phyloP scores from a whole-genome alignment of 805 yeast species.

The Yarrowia sp. region DNA sequence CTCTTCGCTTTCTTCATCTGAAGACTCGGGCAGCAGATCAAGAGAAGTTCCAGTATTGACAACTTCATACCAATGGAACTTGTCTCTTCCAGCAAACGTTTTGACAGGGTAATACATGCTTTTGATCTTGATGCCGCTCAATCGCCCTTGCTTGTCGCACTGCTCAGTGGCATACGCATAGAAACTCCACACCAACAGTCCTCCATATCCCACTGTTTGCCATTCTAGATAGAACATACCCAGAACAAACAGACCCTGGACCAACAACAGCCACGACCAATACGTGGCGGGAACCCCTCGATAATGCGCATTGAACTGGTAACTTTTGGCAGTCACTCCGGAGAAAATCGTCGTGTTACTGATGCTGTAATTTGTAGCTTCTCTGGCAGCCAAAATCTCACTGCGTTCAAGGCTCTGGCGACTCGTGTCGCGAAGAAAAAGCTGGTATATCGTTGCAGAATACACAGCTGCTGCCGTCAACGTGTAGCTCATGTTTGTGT shows the following conservation, averaged over 20 bases:
- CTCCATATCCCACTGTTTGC: slow-evolving; percentile 1
- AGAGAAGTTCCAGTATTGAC: slow-evolving; percentile 19
- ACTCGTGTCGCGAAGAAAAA: slow-evolving; percentile 1
- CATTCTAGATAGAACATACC: slow-evolving; percentile 4
- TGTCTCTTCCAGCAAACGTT: slow-evolving; percentile 27
- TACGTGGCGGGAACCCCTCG: slow-evolving; percentile 28
- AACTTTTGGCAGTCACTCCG: slow-evolving; percentile 10
- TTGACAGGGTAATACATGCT: slow-evolving; percentile 8
- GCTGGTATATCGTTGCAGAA: slow-evolving; percentile 31
- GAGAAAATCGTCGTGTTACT: slow-evolving; percentile 30
- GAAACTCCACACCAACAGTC: slow-evolving; percentile 16
- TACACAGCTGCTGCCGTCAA: slow-evolving; percentile 15
- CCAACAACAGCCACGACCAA: slow-evolving; percentile 21
- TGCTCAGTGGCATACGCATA: slow-evolving; percentile 26
- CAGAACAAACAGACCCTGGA: slow-evolving; percentile 33
- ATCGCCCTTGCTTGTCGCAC: slow-evolving; percentile 22
- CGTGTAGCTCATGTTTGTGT: slow-evolving; percentile 16
- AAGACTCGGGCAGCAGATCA: slow-evolving; percentile 9
- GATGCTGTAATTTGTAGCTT: slow-evolving; percentile 30
- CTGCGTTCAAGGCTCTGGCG: slow-evolving; percentile 21
- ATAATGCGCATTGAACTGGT: slow-evolving; percentile 10
- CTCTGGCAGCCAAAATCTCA: slow-evolving; percentile 29
- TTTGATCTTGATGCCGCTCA: slow-evolving; percentile 1
- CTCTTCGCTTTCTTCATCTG: slow-evolving; percentile 15
- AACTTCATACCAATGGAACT: slow-evolving; percentile 36